phyloP scores from a whole-genome alignment of 2,329 filamentous ascomycete genomes.

The Trichoderma harzianum region DNA sequence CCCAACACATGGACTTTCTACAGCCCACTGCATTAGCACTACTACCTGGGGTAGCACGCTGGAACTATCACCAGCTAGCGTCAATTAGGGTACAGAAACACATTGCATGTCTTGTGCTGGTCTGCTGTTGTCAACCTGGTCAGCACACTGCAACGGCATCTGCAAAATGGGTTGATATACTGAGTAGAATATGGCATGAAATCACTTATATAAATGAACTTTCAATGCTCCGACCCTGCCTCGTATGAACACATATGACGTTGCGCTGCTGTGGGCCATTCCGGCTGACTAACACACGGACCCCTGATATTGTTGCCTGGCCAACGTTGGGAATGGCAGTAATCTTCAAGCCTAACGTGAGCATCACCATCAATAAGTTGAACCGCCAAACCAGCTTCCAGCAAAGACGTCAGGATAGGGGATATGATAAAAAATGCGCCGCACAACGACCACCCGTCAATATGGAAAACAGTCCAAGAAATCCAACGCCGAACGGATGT shows the following conservation, averaged over 20 bases:
- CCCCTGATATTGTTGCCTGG: slow-evolving; percentile 23
- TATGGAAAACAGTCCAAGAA: slow-evolving; percentile 52
- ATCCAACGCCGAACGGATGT: slow-evolving; percentile 46
- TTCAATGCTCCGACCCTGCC: neutral
- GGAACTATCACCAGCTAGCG: neutral
- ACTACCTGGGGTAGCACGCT: neutral
- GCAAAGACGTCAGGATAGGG: neutral
- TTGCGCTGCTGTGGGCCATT: neutral
- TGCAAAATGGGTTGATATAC: no score
- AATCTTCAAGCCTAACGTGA: slow-evolving; percentile 17
- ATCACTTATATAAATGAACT: neutral
- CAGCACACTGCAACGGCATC: neutral
- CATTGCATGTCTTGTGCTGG: neutral
- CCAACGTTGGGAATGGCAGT: slow-evolving; percentile 22
- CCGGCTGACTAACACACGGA: slow-evolving; percentile 3
- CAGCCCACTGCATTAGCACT: neutral
- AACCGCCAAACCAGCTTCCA: neutral
- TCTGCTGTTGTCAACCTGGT: neutral
- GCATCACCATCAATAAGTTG: neutral
- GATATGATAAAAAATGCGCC: slow-evolving; percentile 40
- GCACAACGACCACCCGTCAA: slow-evolving; percentile 41
- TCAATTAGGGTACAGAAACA: neutral
- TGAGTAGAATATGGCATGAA: neutral
- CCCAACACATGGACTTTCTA: neutral
- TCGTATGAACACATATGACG: slow-evolving; percentile 9